Base-by-base conservation (phyloP, 306 rosid species). In the Lotus japonicus region DNA sequence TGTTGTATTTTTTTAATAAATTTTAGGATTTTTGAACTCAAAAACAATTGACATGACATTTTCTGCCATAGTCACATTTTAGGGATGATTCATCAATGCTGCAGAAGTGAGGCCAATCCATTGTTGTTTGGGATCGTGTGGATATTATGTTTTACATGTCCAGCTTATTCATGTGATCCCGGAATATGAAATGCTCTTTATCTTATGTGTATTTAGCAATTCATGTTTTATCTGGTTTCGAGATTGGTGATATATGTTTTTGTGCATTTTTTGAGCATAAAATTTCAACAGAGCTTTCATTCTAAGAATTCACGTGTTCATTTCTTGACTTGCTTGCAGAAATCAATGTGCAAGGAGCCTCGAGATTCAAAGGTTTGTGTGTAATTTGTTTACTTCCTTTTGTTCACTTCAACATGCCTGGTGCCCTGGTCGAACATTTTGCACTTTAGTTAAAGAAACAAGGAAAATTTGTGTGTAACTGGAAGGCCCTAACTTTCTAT, bases 341-440 rank as follows among this genome's bases (percentile, higher is more conserved):
- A 84, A 87, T 83, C 95, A 58, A 85, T 95, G 57, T 69, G 74
- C 84, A 85, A 80, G 77, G 96, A 95, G 70, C 84, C 89, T 55
- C 77, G 83, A 16, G 91, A 90, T 4, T 90, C 95, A 5, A 87
- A 95, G 95, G 99, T 95, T 71, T 61, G 90, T 76, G 13, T 62
- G 17, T 64, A 11, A 28, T 68, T 49, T 17, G 51, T 68, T 43
- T 16, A 23, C 1, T 58, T 64, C 58, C 35, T 64, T 57, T 70
- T 67, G 76, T 61, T 67, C 49, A 23, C 51, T 31, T 61, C 41
- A 61, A 65, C 54, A 12, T 68, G 33, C 57, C 28, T 10, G 57
- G 4, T 61, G 5, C 39, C 61, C 28, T 10, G 57, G 4, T 62
- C 6, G 48, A 51, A 56, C 57, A 21, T 68, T 62, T 39, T 58